A percentile compares a stretch with the other conserved stretches of the same genome.
Evolutionary conservation across 2,329 filamentous ascomycete species (phyloP).

Genomic region (Trichophyton benhamiae): DNA sequence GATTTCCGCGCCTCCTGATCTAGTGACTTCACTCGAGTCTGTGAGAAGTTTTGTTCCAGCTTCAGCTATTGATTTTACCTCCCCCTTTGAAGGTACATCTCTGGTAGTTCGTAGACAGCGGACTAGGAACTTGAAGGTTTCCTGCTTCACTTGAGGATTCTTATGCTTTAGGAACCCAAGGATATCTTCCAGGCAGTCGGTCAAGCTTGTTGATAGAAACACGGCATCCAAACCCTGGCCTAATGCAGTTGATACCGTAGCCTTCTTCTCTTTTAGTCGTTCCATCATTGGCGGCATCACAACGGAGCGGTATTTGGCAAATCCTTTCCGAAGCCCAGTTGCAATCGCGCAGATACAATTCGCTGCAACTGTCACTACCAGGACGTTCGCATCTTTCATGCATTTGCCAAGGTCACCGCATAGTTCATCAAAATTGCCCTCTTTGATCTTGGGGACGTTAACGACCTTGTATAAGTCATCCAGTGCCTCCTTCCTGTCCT

Average conservation of each 20-base stretch:
- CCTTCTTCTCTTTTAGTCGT: conserved; percentile 94
- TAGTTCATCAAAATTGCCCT: conserved; percentile 76
- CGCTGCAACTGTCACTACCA: conserved; percentile 83
- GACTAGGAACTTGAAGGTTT: conserved; percentile 86
- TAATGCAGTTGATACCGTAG: conserved; percentile 73
- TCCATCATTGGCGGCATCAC: conserved; percentile 89
- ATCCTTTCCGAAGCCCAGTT: conserved; percentile 67
- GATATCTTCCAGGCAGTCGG: conserved; percentile 86
- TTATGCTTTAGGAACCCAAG: conserved; percentile 77
- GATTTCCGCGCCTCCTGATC: conserved; percentile 82
- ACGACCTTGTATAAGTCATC: conserved; percentile 65
- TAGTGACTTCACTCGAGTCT: conserved; percentile 73
- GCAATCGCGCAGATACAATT: conserved; percentile 85
- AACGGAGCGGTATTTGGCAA: conserved; percentile 64
- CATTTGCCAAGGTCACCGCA: conserved; percentile 75
- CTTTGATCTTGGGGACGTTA: conserved; percentile 84
- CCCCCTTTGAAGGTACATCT: conserved; percentile 70
- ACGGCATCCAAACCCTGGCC: conserved; percentile 68
- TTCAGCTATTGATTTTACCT: conserved; percentile 78
- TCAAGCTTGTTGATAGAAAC: conserved; percentile 54
- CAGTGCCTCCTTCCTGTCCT: conserved; percentile 88
- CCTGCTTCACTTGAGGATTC: conserved; percentile 94
- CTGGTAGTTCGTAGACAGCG: conserved; percentile 71
- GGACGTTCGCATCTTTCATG: conserved; percentile 98
- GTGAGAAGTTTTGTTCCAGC: conserved; percentile 77